A percentile compares a stretch with the other conserved stretches of the same genome.
Conservation (phyloP, 345 rosid genomes). For the Eucalyptus curtisii region DNA sequence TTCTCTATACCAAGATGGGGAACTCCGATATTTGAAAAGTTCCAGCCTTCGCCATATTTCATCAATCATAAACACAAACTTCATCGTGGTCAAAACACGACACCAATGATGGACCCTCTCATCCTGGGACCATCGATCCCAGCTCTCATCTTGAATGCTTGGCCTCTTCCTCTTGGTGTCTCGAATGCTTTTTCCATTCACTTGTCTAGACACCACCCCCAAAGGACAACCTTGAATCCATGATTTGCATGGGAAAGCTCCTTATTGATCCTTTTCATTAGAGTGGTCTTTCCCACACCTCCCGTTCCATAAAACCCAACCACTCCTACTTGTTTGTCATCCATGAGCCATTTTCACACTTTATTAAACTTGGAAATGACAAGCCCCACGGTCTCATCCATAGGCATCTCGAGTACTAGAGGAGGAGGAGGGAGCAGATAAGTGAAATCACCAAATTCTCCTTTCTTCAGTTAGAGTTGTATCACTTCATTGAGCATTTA, state of each 20-base stretch:
- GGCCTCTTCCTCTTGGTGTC: not conserved
- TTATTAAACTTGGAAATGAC: not conserved
- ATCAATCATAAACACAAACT: constrained; percentile 4
- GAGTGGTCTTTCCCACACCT: constrained; percentile 3
- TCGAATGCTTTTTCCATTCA: not conserved
- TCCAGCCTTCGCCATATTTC: not conserved
- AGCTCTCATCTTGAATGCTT: not conserved
- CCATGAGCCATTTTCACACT: not conserved
- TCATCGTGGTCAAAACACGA: not conserved
- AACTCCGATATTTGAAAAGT: not conserved
- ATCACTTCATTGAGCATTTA: not conserved
- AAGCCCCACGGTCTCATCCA: not conserved
- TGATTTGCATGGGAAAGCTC: not conserved
- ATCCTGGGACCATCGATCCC: not conserved
- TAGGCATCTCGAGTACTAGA: not conserved
- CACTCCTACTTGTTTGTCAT: not conserved
- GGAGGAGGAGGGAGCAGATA: not conserved
- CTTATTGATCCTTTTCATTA: not conserved
- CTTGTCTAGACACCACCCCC: not conserved
- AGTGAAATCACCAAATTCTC: not conserved
- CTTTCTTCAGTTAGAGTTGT: not conserved
- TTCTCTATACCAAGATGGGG: not conserved
- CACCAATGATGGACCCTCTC: not conserved
- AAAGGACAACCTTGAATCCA: not conserved
- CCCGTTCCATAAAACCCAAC: constrained; percentile 1